Base-by-base conservation (phyloP, 1,284 basidiomycete genomes). In the Trametes versicolor region DNA sequence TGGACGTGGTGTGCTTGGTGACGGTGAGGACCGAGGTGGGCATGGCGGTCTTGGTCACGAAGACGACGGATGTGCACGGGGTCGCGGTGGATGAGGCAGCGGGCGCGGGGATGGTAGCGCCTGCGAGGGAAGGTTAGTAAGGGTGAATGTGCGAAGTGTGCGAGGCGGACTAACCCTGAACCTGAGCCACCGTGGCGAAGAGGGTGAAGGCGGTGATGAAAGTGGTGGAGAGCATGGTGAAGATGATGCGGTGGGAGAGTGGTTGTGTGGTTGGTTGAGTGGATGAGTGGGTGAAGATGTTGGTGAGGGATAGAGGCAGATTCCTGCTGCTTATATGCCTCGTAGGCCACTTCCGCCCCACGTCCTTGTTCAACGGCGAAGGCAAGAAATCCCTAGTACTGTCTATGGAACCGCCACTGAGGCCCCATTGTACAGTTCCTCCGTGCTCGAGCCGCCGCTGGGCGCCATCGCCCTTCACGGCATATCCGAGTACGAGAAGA, bases 11-110 rank as follows among this genome's bases (percentile, higher is more conserved):
- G 9, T 4, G n/a, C 29, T 19, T 9, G 7, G 58, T 59, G 37
- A 3, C 8, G 4, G 58, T 51, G n/a, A 29, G 41, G 15, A 49
- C 51, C 27, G 4, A 51, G 1, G 58, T 59, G 7, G 58, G 58
- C 0, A 25, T 51, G 2, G 43, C 27, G 19, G 37, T 43, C 6
- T 27, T 50, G n/a, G 52, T 41, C 2, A n/a, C 15, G 23, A 39
- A 19, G 27, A 36, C 23, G 8, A 36, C 36, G 8, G 29, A 27
- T 2, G 49, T 27, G 49, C 49, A 50, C 7, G 49, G 49, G 17
- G 12, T 50, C 9, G 10, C 25, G 45, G 23, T 25, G 23, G 9
- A 1, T 21, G 1, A 7, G 8, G 45, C 23, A 48, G 25, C 45
- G 21, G 9, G 21, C 7, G 45, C 10, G 25, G 3, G 4, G 37